Percentiles rank a stretch among this genome's conserved stretches.
Evolutionary conservation across 257 asterid species (phyloP).

Genomic region (Solanum ahanhuiri): DNA sequence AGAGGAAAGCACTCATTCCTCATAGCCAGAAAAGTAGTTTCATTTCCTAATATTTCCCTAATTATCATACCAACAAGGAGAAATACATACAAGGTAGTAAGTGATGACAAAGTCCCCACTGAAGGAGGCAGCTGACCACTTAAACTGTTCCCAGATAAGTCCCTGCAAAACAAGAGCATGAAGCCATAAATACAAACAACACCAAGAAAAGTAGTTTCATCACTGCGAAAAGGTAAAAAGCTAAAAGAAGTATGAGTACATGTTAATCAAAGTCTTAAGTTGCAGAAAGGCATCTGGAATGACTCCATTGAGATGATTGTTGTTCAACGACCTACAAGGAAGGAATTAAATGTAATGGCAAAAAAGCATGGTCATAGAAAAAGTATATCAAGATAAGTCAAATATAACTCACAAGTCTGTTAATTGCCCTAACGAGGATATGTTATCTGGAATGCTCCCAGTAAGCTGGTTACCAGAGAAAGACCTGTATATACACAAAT

Average conservation of each 20-base stretch:
- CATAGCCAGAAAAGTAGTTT: not conserved
- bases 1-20: not conserved
- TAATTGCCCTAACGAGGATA: conserved; percentile 51
- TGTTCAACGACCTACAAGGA: conserved; percentile 42
- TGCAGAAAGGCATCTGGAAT: conserved; percentile 72
- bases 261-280: conserved; percentile 33
- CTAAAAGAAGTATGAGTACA: conserved; percentile 31
- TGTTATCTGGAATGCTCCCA: conserved; percentile 47
- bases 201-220: not conserved
- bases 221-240: not conserved
- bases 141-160: conserved; percentile 67
- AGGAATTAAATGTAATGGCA: conserved; percentile 1
- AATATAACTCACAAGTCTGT: conserved; percentile 48
- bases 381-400: not conserved
- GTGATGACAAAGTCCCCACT: conserved; percentile 52
- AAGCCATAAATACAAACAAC: not conserved
- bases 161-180: conserved; percentile 32
- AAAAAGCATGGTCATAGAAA: not conserved
- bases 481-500: conserved; percentile 16
- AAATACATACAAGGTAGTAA: conserved; percentile 58
- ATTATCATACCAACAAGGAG: not conserved
- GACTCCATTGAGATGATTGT: conserved; percentile 57
- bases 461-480: conserved; percentile 65
- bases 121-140: conserved; percentile 73
- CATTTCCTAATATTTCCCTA: not conserved